Percentiles rank a stretch among this genome's conserved stretches.
phyloP scores from a whole-genome alignment of 2,329 filamentous ascomycete species.

The Botrytis porri region DNA sequence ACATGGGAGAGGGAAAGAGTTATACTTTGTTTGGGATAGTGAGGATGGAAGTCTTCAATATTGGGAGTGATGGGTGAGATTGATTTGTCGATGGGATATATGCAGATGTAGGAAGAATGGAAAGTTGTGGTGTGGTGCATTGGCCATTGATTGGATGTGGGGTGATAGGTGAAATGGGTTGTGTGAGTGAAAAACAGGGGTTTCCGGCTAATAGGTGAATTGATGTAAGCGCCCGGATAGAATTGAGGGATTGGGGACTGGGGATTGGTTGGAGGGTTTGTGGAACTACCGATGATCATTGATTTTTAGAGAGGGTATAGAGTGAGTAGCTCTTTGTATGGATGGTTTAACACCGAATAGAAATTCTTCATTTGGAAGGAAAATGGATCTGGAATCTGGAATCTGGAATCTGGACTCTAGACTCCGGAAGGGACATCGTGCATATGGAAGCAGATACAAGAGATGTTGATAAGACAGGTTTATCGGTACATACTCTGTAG shows the following conservation, averaged over 20 bases:
- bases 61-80: neutral
- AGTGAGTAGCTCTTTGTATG: neutral
- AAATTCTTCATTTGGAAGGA: neutral
- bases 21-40: slow-evolving; percentile 4
- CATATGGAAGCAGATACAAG: slow-evolving; percentile 6
- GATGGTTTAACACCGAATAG: neutral
- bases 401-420: neutral
- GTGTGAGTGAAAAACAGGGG: neutral
- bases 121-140: neutral
- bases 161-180: neutral
- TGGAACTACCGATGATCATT: neutral
- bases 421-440: neutral
- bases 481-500: neutral
- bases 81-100: neutral
- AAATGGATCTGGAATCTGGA: neutral
- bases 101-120: slow-evolving; percentile 1
- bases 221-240: slow-evolving; percentile 10
- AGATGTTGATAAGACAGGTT: neutral
- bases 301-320: neutral
- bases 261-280: neutral
- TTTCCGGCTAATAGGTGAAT: slow-evolving; percentile 5
- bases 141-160: slow-evolving; percentile 10
- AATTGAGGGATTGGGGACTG: neutral
- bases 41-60: neutral
- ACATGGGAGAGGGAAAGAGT: neutral